Evolutionary conservation across 768 basidiomycete genomes (phyloP).

Genomic region (Pleurotus djamor): DNA sequence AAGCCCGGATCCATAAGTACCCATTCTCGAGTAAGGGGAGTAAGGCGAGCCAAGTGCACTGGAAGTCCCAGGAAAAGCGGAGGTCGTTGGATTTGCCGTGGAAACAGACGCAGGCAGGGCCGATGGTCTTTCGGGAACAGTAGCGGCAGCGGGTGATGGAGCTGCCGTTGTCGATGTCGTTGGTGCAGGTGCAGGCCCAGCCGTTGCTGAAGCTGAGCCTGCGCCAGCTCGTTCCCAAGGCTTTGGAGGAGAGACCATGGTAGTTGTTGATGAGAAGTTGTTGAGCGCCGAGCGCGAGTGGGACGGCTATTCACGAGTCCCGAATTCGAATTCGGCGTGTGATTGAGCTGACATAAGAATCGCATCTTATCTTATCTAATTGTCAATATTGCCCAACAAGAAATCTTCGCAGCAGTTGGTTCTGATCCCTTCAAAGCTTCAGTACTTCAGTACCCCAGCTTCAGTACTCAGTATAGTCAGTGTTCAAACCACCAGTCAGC

Average conservation of each 20-base stretch:
- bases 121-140: conserved; percentile 65
- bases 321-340: no score
- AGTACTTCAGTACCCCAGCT: no score
- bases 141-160: conserved; percentile 21
- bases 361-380: no score
- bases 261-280: conserved; percentile 10
- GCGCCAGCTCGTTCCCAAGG: conserved; percentile 78
- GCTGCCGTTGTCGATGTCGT: conserved; percentile 24
- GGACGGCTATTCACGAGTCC: not conserved
- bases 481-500: no score
- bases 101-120: conserved; percentile 38
- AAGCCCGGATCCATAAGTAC: conserved; percentile 29
- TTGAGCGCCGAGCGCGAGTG: not conserved
- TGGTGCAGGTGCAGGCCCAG: conserved; percentile 28
- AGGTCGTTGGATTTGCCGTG: conserved; percentile 12
- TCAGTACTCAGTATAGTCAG: no score
- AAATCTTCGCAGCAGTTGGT: no score
- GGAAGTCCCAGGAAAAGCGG: conserved; percentile 34
- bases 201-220: not conserved
- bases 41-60: conserved; percentile 38
- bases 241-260: conserved; percentile 85
- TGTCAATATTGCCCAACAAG: no score
- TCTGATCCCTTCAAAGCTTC: no score
- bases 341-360: no score
- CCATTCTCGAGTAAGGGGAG: conserved; percentile 42